Percentiles rank a stretch among this genome's conserved stretches.
phyloP scores from a whole-genome alignment of 768 basidiomycete genomes.

The Rhizopogon salebrosus region DNA sequence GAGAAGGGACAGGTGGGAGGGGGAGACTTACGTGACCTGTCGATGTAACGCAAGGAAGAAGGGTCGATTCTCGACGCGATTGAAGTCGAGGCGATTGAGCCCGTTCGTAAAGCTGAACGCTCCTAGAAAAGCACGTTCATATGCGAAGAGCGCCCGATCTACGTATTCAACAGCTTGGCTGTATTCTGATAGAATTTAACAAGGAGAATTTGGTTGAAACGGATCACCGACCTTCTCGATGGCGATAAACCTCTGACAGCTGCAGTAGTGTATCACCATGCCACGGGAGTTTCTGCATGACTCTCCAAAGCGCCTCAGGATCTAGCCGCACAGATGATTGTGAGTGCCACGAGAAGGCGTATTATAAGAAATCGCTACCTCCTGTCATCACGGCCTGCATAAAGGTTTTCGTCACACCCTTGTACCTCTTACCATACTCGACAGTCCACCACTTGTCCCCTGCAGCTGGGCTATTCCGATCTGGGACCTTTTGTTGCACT shows the following conservation, averaged over 20 bases:
- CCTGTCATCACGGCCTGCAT: constrained; percentile 77
- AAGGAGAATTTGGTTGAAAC: not conserved
- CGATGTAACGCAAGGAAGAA: constrained; percentile 88
- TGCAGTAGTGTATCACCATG: constrained; percentile 91
- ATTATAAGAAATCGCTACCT: constrained; percentile 42
- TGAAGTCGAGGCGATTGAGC: constrained; percentile 81
- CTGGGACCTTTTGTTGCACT: constrained; percentile 36
- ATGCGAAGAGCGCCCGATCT: constrained; percentile 91
- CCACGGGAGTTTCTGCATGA: constrained; percentile 79
- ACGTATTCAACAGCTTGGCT: constrained; percentile 81
- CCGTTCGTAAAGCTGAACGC: constrained; percentile 83
- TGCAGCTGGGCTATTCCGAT: constrained; percentile 30
- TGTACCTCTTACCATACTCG: constrained; percentile 82
- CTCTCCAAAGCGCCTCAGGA: constrained; percentile 70
- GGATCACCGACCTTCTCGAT: constrained; percentile 71
- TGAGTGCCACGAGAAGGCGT: not conserved
- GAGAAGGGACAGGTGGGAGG: not conserved
- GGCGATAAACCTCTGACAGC: constrained; percentile 76
- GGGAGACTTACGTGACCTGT: constrained; percentile 62
- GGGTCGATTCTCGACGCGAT: constrained; percentile 84
- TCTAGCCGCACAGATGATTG: constrained; percentile 35
- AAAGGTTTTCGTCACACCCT: constrained; percentile 74
- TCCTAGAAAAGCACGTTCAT: constrained; percentile 85
- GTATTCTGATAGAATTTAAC: constrained; percentile 50
- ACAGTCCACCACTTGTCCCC: constrained; percentile 88